Conservation (phyloP, 1,284 basidiomycete genomes). For the Thecaphora frezii region DNA sequence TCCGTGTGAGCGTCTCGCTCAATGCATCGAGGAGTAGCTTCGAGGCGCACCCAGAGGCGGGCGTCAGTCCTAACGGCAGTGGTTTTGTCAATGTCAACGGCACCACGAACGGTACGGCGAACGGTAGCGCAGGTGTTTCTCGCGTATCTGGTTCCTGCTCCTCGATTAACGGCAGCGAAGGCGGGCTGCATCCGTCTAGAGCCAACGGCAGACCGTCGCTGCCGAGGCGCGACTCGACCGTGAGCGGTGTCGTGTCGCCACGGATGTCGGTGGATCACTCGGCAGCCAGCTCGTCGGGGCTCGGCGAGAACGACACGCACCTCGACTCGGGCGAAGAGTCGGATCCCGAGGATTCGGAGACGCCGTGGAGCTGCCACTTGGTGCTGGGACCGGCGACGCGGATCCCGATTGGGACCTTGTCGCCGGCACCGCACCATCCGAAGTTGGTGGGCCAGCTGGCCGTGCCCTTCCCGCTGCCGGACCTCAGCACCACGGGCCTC, state of each 20-base stretch:
- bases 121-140: too few species aligned
- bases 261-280: slow-evolving; percentile 28
- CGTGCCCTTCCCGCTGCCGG: slow-evolving; percentile 75
- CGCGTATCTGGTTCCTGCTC: not conserved
- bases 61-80: not conserved
- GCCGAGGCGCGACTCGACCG: slow-evolving; percentile 24
- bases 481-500: slow-evolving; percentile 43
- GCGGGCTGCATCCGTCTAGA: not conserved
- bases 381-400: slow-evolving; percentile 57
- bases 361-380: slow-evolving; percentile 80
- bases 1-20: slow-evolving; percentile 21
- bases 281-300: slow-evolving; percentile 20
- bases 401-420: slow-evolving; percentile 63
- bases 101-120: too few species aligned
- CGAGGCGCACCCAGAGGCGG: slow-evolving; percentile 3
- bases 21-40: slow-evolving; percentile 25
- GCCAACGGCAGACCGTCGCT: not conserved
- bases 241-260: slow-evolving; percentile 17
- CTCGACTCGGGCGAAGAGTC: slow-evolving; percentile 53
- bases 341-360: slow-evolving; percentile 92
- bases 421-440: slow-evolving; percentile 93
- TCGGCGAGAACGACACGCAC: slow-evolving; percentile 9
- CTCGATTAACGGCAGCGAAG: not conserved
- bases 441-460: slow-evolving; percentile 88
- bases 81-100: not conserved